Evolutionary conservation across 768 basidiomycete species (phyloP).

Genomic region (Boletus reticuloceps): DNA sequence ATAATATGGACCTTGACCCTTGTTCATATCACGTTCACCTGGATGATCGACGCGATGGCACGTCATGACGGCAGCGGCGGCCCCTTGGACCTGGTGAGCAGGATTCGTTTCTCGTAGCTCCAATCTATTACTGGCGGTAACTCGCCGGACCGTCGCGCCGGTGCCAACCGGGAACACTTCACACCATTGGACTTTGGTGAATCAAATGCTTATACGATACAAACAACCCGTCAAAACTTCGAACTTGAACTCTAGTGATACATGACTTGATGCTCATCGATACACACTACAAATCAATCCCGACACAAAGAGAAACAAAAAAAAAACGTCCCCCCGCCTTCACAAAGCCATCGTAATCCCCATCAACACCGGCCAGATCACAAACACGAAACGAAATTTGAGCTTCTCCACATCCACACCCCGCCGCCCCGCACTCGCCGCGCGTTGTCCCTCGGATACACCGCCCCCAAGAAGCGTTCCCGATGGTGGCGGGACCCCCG

Average conservation of each 20-base stretch:
- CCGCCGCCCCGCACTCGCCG: conserved; percentile 21
- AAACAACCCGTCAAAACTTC: too few species aligned
- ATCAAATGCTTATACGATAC: too few species aligned
- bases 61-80: neutral
- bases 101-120: too few species aligned
- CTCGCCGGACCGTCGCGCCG: too few species aligned
- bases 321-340: neutral
- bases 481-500: conserved; percentile 8
- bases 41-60: neutral
- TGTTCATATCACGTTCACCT: neutral
- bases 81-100: too few species aligned
- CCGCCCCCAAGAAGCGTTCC: conserved; percentile 3
- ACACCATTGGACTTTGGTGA: too few species aligned
- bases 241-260: too few species aligned
- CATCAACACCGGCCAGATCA: conserved; percentile 56
- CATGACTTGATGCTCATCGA: neutral
- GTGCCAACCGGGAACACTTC: too few species aligned
- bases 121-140: too few species aligned
- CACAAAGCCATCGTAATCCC: conserved; percentile 56
- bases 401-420: conserved; percentile 33
- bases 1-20: neutral
- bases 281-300: conserved; percentile 1
- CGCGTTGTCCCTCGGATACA: conserved; percentile 1
- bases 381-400: conserved; percentile 48
- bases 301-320: neutral